Evolutionary conservation across 352 stramenopile genomes (phyloP).

Genomic region (Phytophthora boehmeriae): DNA sequence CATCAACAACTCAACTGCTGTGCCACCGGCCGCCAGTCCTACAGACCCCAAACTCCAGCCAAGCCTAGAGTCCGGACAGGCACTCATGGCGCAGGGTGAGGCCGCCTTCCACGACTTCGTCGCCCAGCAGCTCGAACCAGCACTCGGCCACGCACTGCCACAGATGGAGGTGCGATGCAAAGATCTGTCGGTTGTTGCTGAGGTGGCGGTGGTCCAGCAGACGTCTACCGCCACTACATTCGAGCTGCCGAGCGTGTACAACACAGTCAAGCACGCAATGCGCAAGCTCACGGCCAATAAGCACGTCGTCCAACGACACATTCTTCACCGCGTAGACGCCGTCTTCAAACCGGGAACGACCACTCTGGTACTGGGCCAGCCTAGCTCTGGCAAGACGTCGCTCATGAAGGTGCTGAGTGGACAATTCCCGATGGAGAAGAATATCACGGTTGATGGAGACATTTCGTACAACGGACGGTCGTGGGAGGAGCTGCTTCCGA

Average conservation of each 20-base stretch:
- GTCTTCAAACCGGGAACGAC: conserved; percentile 46
- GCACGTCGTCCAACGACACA: conserved; percentile 17
- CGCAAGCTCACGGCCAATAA: conserved; percentile 13
- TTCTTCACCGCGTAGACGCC: conserved; percentile 39
- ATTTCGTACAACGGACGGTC: conserved; percentile 37
- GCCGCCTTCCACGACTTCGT: conserved; percentile 35
- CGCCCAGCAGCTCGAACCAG: conserved; percentile 24
- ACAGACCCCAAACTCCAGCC: conserved; percentile 14
- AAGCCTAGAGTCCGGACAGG: conserved; percentile 17
- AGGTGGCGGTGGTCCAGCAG: conserved; percentile 25
- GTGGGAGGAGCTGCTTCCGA: conserved; percentile 14
- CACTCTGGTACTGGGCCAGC: conserved; percentile 43
- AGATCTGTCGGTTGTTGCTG: conserved; percentile 37
- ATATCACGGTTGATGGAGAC: conserved; percentile 29
- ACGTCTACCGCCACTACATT: conserved; percentile 2
- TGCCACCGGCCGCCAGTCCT: not conserved
- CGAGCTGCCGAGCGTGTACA: conserved; percentile 41
- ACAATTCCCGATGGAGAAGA: conserved; percentile 34
- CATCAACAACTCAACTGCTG: not conserved
- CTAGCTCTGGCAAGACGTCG: conserved; percentile 48
- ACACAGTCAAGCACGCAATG: conserved; percentile 23
- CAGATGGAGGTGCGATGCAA: conserved; percentile 49
- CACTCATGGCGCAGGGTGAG: conserved; percentile 32
- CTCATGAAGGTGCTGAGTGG: conserved; percentile 42
- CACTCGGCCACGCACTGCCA: conserved; percentile 28